Base-by-base conservation (phyloP, 164 flowering plant species). In the Cinnamomum micranthum region DNA sequence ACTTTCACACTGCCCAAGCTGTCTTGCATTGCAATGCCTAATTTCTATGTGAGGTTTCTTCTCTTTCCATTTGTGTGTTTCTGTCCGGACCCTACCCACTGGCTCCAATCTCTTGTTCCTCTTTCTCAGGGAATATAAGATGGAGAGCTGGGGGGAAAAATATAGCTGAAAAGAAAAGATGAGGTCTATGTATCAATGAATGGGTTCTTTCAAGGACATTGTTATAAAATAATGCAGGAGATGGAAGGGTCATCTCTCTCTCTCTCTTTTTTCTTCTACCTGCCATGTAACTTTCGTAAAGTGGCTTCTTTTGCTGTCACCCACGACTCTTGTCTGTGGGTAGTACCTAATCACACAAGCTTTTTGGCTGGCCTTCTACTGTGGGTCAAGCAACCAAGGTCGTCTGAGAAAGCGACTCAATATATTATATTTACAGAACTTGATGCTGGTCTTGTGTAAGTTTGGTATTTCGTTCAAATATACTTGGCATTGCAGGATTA, bases 251-350 rank as follows among this genome's bases (percentile, higher is more conserved):
- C 60, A 19, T 55, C 17, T 31, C 33, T 4, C 35, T 4, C 33
- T 17, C 60, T 55, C n/a, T 55, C 13, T 20, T 4, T 3, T 2
- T 2, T 2, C 60, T 3, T 55, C 60, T 55, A 55, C 20, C 60
- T 17, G 60, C 60, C 60, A 55, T 3, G 60, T 20, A 55, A 23
- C 67, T 64, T 64, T 64, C 67, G 6, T 23, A 64, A 64, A 64
- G 67, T 64, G 11, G 28, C 67, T 23, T 10, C 67, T 13, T 58
- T 71, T 71, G 80, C 77, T 78, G 80, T 65, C 77, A 71, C 71
- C 51, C 80, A 78, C 77, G 80, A 74, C 60, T 23, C 60, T 6
- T 19, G 77, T 67, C 75, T 66, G 35, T 51, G 28, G 73, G 20
- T 51, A 27, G 70, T 51, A 69, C 70, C 74, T 27, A 72, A 17